These are phyloP conservation scores for Osmanthus fragrans DNA, from an alignment of 257 asterid genomes.

Conservation along the genomic window DNA sequence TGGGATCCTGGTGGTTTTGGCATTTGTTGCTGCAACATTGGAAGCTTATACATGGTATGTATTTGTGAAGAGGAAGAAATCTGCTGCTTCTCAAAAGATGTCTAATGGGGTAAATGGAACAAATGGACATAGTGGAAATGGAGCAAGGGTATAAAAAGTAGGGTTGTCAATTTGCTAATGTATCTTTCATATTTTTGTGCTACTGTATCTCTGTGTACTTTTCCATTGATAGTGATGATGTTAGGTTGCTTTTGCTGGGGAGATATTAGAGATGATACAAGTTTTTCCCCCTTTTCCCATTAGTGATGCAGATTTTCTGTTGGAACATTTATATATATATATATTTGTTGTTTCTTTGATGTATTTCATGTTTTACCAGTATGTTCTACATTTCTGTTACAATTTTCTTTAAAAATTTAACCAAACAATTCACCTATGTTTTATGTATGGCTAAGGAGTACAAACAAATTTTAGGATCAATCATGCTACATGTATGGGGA, in stretches of 20 bases:
- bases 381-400: not conserved
- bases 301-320: slow-evolving; percentile 30
- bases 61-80: slow-evolving; percentile 65
- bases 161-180: slow-evolving; percentile 7
- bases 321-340: slow-evolving; percentile 30
- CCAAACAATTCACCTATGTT: not conserved
- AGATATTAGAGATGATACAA: slow-evolving; percentile 17
- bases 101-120: slow-evolving; percentile 30
- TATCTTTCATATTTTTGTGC: slow-evolving; percentile 15
- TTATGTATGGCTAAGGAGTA: not conserved
- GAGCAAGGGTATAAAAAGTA: slow-evolving; percentile 37
- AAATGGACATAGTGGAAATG: slow-evolving; percentile 18
- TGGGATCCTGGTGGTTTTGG: slow-evolving; percentile 61
- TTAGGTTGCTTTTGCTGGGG: slow-evolving; percentile 14
- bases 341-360: slow-evolving; percentile 31
- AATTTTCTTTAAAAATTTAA: not conserved
- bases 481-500: too few relatives aligned
- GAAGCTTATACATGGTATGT: slow-evolving; percentile 72
- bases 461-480: not conserved
- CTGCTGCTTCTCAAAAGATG: slow-evolving; percentile 36
- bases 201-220: slow-evolving; percentile 8
- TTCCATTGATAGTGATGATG: not conserved
- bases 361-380: not conserved
- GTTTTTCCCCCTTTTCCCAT: slow-evolving; percentile 18
- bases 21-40: slow-evolving; percentile 47